A percentile compares a stretch with the other conserved stretches of the same genome.
Evolutionary conservation across 2,329 filamentous ascomycete genomes (phyloP).

Genomic region (Phyllosticta ampelicida): DNA sequence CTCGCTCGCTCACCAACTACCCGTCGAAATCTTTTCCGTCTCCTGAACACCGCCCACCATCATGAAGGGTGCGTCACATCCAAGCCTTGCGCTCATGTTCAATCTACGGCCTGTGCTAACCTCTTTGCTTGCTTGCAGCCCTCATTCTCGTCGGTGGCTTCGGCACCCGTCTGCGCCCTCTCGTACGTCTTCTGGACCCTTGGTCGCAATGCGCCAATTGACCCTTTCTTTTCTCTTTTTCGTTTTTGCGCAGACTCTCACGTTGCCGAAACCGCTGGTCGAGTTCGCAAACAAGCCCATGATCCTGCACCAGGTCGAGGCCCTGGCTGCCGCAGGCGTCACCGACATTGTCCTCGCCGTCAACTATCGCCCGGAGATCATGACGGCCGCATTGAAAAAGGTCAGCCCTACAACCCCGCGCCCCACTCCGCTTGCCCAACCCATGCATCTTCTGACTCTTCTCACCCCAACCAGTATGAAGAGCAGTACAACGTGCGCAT

Average conservation of each 20-base stretch:
- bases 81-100: neutral
- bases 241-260: conserved; percentile 65
- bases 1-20: conserved; percentile 4
- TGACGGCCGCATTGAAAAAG: conserved; percentile 88
- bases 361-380: conserved; percentile 97
- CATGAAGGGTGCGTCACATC: conserved; percentile 11
- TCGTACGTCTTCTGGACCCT: conserved; percentile 47
- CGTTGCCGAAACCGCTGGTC: conserved; percentile 91
- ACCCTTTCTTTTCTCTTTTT: no score
- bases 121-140: conserved; percentile 42
- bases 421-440: neutral
- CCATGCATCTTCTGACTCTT: neutral
- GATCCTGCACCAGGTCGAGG: conserved; percentile 97
- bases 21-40: neutral
- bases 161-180: conserved; percentile 90
- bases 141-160: conserved; percentile 99
- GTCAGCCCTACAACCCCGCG: conserved; percentile 37
- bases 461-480: conserved; percentile 55
- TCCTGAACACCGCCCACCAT: conserved; percentile 7
- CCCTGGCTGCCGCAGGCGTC: conserved; percentile 82
- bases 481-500: conserved; percentile 88
- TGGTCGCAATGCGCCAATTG: conserved; percentile 18
- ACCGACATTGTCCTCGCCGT: conserved; percentile 97
- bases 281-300: conserved; percentile 99
- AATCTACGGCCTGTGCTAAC: conserved; percentile 5